Percentiles rank a stretch among this genome's conserved stretches.
phyloP scores from a whole-genome alignment of 768 basidiomycete genomes.

The Kwoniella dejecticola region DNA sequence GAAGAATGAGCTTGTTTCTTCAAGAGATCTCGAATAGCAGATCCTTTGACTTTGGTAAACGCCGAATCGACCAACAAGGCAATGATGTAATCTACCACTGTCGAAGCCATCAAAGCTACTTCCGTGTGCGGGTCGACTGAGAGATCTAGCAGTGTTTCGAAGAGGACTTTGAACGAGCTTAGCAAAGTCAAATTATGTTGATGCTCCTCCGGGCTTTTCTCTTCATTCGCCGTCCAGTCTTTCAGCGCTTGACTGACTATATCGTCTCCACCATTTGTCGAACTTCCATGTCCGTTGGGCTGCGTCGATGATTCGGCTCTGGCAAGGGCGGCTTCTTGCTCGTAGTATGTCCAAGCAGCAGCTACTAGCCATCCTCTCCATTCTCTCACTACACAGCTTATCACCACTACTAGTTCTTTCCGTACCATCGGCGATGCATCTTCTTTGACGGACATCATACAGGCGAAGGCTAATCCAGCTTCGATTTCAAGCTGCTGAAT shows the following conservation, averaged over 20 bases:
- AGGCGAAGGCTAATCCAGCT: constrained; percentile 85
- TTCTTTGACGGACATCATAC: constrained; percentile 82
- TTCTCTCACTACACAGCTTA: constrained; percentile 91
- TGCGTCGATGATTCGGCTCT: not conserved
- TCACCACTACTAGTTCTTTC: constrained; percentile 86
- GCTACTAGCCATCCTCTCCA: constrained; percentile 95
- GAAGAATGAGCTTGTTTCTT: constrained; percentile 2
- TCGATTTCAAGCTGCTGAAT: constrained; percentile 64
- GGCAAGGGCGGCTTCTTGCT: constrained; percentile 65
- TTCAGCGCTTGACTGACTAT: constrained; percentile 29
- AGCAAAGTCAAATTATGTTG: constrained; percentile 80
- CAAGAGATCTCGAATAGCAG: constrained; percentile 60
- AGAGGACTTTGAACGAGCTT: constrained; percentile 93
- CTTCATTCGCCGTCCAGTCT: constrained; percentile 43
- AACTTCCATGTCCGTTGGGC: not conserved
- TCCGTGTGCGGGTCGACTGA: constrained; percentile 91
- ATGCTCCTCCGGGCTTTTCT: constrained; percentile 64
- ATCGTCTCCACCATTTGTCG: constrained; percentile 9
- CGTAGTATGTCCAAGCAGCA: constrained; percentile 96
- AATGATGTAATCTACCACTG: constrained; percentile 87
- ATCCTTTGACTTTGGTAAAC: constrained; percentile 71
- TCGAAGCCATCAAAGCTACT: constrained; percentile 86
- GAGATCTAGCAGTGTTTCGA: constrained; percentile 80
- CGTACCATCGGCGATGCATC: constrained; percentile 96
- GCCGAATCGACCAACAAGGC: constrained; percentile 87